Percentiles rank a stretch among this genome's conserved stretches.
Evolutionary conservation across 305 asterid species (phyloP).

Genomic region (Solanum hybrid): DNA sequence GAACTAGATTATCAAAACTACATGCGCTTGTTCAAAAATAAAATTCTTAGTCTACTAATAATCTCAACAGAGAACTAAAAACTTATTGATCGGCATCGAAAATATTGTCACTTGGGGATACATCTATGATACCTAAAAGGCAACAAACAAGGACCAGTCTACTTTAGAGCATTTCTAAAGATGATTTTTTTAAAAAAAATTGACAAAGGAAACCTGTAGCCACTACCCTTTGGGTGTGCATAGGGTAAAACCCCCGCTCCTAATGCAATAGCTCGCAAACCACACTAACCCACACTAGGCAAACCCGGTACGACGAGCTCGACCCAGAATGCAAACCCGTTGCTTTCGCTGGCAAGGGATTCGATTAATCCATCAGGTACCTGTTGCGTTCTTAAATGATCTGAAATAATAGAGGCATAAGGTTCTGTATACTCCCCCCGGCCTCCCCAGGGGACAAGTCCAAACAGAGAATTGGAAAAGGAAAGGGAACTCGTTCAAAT

Average conservation of each 20-base stretch:
- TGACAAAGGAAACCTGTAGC: neutral
- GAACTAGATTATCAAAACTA: neutral
- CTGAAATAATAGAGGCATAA: neutral
- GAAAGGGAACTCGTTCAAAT: neutral
- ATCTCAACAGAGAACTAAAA: neutral
- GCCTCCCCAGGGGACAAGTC: neutral
- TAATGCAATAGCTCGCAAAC: neutral
- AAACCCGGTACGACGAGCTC: neutral
- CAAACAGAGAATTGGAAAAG: neutral
- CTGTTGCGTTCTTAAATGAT: neutral
- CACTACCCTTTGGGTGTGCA: neutral
- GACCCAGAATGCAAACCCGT: neutral
- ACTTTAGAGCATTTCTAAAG: neutral
- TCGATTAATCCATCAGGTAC: neutral
- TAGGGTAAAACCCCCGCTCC: neutral
- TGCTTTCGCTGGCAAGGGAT: neutral
- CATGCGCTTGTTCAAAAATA: neutral
- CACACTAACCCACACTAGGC: neutral
- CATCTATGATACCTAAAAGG: neutral
- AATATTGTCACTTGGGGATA: neutral
- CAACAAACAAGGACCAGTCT: neutral
- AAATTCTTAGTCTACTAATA: neutral
- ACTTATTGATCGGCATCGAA: neutral
- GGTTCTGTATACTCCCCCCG: neutral
- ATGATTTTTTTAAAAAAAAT: neutral